phyloP scores from a whole-genome alignment of 148 eudicot species.

The Diospyros lotus region DNA sequence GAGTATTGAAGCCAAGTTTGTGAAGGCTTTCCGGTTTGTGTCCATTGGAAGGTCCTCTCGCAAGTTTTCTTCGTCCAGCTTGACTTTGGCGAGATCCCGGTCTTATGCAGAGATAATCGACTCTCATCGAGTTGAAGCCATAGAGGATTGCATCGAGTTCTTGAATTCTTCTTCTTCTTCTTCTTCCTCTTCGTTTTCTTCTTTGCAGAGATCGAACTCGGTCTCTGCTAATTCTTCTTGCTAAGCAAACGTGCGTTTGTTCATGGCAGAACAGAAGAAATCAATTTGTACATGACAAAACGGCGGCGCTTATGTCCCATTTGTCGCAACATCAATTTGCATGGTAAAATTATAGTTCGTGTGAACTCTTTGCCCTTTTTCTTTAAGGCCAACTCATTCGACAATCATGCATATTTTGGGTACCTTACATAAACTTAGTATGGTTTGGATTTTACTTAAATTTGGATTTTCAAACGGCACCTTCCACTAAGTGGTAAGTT shows the following conservation, averaged over 20 bases:
- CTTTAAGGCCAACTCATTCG: no score
- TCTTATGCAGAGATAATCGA: constrained; percentile 41
- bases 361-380: no score
- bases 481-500: no score
- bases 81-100: constrained; percentile 36
- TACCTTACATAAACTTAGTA: no score
- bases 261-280: neutral
- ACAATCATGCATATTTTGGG: no score
- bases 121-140: constrained; percentile 53
- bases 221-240: constrained; percentile 23
- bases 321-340: neutral
- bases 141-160: constrained; percentile 59
- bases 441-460: no score
- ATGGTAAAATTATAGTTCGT: no score
- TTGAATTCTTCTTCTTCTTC: constrained; percentile 42
- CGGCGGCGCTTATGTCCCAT: neutral
- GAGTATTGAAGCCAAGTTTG: constrained; percentile 28
- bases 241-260: neutral
- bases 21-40: constrained; percentile 16
- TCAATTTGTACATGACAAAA: constrained; percentile 1
- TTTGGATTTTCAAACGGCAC: no score
- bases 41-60: constrained; percentile 26
- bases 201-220: constrained; percentile 22
- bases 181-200: constrained; percentile 21
- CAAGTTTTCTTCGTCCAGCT: constrained; percentile 38